Evolutionary conservation across 2,329 filamentous ascomycete species (phyloP).

Genomic region (Paraphaeosphaeria minitans): DNA sequence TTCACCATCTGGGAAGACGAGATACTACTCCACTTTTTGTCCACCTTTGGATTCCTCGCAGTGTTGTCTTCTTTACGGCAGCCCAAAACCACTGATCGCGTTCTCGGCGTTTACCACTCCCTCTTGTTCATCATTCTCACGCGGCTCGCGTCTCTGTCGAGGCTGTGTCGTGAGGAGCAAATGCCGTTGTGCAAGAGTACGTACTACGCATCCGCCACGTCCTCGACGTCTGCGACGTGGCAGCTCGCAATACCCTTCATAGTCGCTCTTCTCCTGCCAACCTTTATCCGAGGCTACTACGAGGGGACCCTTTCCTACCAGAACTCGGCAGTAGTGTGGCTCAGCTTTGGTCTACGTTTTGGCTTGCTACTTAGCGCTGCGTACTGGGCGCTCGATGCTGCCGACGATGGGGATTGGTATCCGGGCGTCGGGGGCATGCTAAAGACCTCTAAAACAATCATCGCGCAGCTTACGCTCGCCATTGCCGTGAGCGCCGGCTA

Average conservation of each 20-base stretch:
- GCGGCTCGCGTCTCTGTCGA: constrained; percentile 82
- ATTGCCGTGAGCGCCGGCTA: constrained; percentile 83
- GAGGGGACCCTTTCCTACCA: constrained; percentile 83
- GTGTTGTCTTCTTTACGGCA: constrained; percentile 77
- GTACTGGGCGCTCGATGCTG: constrained; percentile 90
- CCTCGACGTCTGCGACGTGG: constrained; percentile 91
- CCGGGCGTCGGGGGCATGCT: constrained; percentile 57
- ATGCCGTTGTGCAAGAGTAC: constrained; percentile 96
- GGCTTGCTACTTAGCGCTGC: constrained; percentile 76
- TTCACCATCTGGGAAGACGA: constrained; percentile 99
- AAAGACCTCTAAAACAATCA: constrained; percentile 74
- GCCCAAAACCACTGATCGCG: constrained; percentile 67
- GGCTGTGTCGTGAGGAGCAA: constrained; percentile 95
- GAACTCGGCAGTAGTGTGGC: constrained; percentile 82
- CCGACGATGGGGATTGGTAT: constrained; percentile 85
- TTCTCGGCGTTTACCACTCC: constrained; percentile 83
- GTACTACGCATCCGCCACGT: constrained; percentile 90
- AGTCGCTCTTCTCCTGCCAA: constrained; percentile 73
- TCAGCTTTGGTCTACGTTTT: constrained; percentile 77
- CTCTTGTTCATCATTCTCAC: constrained; percentile 79
- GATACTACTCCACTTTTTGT: constrained; percentile 88
- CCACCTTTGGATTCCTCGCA: constrained; percentile 81
- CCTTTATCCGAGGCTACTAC: constrained; percentile 80
- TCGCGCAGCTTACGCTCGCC: constrained; percentile 81
- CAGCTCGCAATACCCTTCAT: constrained; percentile 80